Percentiles rank a stretch among this genome's conserved stretches.
Conservation (phyloP, 257 asterid genomes). For the Nicotiana tabacum region DNA sequence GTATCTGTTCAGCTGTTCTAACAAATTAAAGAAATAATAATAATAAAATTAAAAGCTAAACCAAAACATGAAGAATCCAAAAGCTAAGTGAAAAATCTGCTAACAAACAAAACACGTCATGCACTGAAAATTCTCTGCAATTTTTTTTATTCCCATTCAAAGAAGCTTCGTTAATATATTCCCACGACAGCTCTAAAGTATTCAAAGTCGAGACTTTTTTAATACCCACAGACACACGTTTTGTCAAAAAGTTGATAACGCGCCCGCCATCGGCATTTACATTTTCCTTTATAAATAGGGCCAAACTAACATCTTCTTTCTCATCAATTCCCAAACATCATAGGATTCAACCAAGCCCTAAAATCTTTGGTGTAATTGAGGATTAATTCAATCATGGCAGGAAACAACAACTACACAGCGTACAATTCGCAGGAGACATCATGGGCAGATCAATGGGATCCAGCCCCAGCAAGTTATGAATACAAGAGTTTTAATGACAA, state of each 20-base stretch:
- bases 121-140: too few species aligned
- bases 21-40: too few species aligned
- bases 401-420: neutral
- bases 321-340: neutral
- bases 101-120: too few species aligned
- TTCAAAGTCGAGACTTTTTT: neutral
- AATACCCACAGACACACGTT: neutral
- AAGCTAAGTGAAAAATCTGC: too few species aligned
- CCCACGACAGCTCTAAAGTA: neutral
- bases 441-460: conserved; percentile 73
- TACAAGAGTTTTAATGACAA: conserved; percentile 12
- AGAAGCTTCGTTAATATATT: neutral
- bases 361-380: neutral
- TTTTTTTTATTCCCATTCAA: neutral
- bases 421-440: conserved; percentile 56
- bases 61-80: too few species aligned
- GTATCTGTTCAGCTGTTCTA: too few species aligned
- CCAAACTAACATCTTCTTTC: neutral
- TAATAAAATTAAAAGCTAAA: too few species aligned
- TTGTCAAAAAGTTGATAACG: neutral
- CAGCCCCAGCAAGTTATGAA: conserved; percentile 21
- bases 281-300: neutral
- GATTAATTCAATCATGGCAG: neutral
- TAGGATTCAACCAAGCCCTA: neutral
- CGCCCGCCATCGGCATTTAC: neutral